Conservation (phyloP, 192 early-diverging fungal species). For the Chytriomyces confervae region DNA sequence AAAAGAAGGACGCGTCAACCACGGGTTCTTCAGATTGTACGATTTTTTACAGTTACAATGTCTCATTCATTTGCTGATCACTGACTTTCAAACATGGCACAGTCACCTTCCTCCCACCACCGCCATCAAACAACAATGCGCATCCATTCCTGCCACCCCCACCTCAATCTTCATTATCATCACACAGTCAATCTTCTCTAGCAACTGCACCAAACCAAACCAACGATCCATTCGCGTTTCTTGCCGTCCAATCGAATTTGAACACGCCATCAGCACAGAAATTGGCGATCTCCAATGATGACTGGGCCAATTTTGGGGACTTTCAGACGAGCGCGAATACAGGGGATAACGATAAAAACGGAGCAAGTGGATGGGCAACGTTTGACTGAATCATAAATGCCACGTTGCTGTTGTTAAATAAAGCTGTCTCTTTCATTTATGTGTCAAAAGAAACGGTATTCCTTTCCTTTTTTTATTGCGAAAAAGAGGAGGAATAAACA, state of each 20-base stretch:
- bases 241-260: not conserved
- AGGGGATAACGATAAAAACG: not conserved
- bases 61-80: not conserved
- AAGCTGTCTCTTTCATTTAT: not conserved
- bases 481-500: not conserved
- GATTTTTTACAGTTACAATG: not conserved
- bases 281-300: slow-evolving; percentile 1
- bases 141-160: slow-evolving; percentile 12
- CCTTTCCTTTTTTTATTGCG: not conserved
- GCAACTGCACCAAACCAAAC: not conserved
- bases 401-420: not conserved
- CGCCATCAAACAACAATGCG: slow-evolving; percentile 8
- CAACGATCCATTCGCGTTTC: slow-evolving; percentile 23
- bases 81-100: not conserved
- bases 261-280: not conserved
- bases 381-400: slow-evolving; percentile 15
- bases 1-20: slow-evolving; percentile 14
- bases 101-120: slow-evolving; percentile 32
- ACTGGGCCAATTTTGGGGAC: slow-evolving; percentile 50
- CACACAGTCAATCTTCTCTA: not conserved
- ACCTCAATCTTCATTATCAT: not conserved
- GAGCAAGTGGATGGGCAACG: slow-evolving; percentile 24
- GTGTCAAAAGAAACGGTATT: not conserved
- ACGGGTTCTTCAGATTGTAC: slow-evolving; percentile 16
- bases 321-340: slow-evolving; percentile 31